Percentiles rank a stretch among this genome's conserved stretches.
Conservation (phyloP, 176 grass and related monocot genomes). For the Oryza brachyantha region DNA sequence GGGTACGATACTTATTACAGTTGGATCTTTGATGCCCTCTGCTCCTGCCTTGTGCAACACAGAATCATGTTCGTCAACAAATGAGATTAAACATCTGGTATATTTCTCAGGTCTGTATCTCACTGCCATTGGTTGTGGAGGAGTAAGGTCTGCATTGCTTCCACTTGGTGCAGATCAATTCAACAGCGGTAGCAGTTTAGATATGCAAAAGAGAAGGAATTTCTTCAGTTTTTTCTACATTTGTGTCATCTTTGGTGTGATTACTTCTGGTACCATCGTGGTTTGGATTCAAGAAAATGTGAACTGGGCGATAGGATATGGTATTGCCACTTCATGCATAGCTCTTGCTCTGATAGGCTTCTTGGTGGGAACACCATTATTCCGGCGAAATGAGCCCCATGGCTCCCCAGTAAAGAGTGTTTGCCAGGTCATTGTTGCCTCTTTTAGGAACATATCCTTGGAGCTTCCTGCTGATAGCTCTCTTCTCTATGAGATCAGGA, state of each 20-base stretch:
- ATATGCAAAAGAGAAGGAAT: conserved; percentile 42
- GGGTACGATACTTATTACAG: conserved; percentile 59
- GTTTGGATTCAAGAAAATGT: conserved; percentile 67
- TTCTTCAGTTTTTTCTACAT: conserved; percentile 62
- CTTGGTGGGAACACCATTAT: conserved; percentile 47
- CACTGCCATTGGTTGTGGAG: conserved; percentile 56
- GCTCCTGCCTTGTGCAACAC: conserved; percentile 17
- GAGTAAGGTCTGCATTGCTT: conserved; percentile 54
- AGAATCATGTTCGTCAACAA: conserved; percentile 27
- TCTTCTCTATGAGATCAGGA: conserved; percentile 49
- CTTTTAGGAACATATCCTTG: conserved; percentile 47
- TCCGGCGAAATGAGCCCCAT: conserved; percentile 16
- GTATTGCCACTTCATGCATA: conserved; percentile 43
- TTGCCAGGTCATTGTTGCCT: conserved; percentile 45
- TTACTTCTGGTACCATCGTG: conserved; percentile 53
- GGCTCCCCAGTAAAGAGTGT: conserved; percentile 54
- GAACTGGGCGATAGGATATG: conserved; percentile 60
- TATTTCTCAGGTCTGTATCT: conserved; percentile 71
- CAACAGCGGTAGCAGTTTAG: conserved; percentile 22
- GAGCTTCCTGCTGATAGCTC: conserved; percentile 39
- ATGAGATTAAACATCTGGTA: conserved; percentile 28
- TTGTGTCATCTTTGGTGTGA: conserved; percentile 54
- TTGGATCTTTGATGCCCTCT: conserved; percentile 38
- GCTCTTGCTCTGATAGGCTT: conserved; percentile 41
- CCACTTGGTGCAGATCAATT: conserved; percentile 66